Percentiles rank a stretch among this genome's conserved stretches.
Conservation (phyloP, 139 green algal species). For the Chlamydomonas incerta region DNA sequence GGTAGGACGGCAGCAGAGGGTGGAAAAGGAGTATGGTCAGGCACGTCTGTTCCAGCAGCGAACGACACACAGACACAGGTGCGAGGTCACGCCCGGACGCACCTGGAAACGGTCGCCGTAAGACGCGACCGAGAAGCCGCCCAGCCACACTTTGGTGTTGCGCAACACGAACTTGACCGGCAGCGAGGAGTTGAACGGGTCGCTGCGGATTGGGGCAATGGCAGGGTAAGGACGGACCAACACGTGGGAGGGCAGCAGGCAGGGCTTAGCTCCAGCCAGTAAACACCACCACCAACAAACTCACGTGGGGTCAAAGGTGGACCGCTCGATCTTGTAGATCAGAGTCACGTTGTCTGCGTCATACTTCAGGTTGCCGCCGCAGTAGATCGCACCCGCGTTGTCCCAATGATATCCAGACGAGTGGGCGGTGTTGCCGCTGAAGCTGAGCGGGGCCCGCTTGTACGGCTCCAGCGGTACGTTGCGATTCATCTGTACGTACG, state of each 20-base stretch:
- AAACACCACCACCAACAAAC: no score
- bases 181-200: neutral
- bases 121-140: neutral
- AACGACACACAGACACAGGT: neutral
- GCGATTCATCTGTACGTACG: neutral
- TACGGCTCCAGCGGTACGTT: neutral
- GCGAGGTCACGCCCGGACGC: no score
- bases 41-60: no score
- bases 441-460: neutral
- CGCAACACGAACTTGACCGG: neutral
- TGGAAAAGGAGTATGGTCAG: no score
- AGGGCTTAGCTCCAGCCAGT: no score
- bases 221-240: no score
- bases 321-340: no score
- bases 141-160: constrained; percentile 3
- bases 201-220: neutral
- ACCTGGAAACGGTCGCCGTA: constrained; percentile 1
- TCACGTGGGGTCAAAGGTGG: no score
- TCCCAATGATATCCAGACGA: neutral
- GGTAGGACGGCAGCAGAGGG: neutral
- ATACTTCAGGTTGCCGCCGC: neutral
- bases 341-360: no score
- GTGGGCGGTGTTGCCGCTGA: neutral
- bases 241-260: no score
- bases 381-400: neutral